Evolutionary conservation across 768 basidiomycete species (phyloP).

Genomic region (Leccinellum rugosiceps): DNA sequence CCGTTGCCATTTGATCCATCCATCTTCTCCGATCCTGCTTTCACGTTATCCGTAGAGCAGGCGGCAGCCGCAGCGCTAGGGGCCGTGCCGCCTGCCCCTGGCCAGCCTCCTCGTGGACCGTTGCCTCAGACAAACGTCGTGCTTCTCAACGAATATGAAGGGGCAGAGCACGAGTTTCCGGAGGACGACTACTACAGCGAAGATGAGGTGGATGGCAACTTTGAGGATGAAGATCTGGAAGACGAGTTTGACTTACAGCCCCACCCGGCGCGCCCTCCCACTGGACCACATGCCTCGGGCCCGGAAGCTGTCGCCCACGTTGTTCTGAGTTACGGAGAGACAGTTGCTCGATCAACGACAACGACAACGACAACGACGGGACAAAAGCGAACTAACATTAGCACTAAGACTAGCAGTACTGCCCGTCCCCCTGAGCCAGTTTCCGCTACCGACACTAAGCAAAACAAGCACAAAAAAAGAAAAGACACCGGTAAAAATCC

Average conservation of each 20-base stretch:
- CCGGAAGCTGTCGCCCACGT: conserved; percentile 35
- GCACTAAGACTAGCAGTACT: conserved; percentile 30
- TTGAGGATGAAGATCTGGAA: conserved; percentile 37
- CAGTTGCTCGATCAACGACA: conserved; percentile 13
- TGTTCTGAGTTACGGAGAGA: conserved; percentile 40
- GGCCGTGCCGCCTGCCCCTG: conserved; percentile 27
- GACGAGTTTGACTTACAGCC: conserved; percentile 30
- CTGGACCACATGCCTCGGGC: conserved; percentile 14
- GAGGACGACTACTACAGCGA: conserved; percentile 48
- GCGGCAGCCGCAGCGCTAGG: conserved; percentile 38
- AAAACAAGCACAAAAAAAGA: conserved; percentile 47
- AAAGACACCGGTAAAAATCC: conserved; percentile 25
- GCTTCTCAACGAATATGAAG: conserved; percentile 38
- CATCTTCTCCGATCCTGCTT: conserved; percentile 53
- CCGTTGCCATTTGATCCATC: conserved; percentile 48
- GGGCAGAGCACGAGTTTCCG: conserved; percentile 34
- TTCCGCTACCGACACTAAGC: conserved; percentile 19
- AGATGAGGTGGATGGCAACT: conserved; percentile 43
- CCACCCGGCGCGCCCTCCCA: conserved; percentile 20
- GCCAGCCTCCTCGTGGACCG: conserved; percentile 32
- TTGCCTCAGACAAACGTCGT: conserved; percentile 35
- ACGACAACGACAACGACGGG: conserved; percentile 1
- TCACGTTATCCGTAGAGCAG: conserved; percentile 50
- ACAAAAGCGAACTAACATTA: conserved; percentile 15
- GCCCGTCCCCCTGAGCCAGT: conserved; percentile 22